Percentiles rank a stretch among this genome's conserved stretches.
phyloP scores from a whole-genome alignment of 2,329 filamentous ascomycete genomes.

The Cytospora schulzeri region DNA sequence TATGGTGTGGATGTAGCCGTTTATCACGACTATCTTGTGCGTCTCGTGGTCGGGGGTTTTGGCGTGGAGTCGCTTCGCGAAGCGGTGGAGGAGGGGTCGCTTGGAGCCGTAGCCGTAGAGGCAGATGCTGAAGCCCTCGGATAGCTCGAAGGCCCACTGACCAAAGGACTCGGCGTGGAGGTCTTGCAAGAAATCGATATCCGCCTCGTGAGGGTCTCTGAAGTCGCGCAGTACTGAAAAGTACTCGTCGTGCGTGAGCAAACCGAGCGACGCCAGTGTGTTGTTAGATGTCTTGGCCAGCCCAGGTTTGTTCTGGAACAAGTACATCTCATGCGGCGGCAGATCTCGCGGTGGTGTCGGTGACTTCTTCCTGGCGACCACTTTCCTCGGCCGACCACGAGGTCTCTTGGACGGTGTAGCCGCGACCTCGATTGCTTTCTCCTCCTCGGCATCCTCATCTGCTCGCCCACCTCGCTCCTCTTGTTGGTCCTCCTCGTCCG shows the following conservation, averaged over 20 bases:
- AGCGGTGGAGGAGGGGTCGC: conserved; percentile 69
- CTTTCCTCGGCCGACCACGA: conserved; percentile 48
- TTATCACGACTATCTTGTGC: conserved; percentile 76
- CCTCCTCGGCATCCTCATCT: conserved; percentile 29
- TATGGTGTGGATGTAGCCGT: conserved; percentile 74
- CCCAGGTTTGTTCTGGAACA: conserved; percentile 86
- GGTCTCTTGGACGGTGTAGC: conserved; percentile 51
- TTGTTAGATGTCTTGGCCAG: conserved; percentile 84
- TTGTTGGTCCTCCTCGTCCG: conserved; percentile 33
- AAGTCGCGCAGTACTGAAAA: conserved; percentile 69
- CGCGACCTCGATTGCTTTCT: conserved; percentile 35
- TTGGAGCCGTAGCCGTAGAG: conserved; percentile 95
- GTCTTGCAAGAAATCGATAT: conserved; percentile 71
- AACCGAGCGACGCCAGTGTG: conserved; percentile 70
- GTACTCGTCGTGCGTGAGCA: conserved; percentile 92
- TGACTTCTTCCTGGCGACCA: conserved; percentile 58
- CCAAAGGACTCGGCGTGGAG: conserved; percentile 81
- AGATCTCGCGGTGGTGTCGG: conserved; percentile 81
- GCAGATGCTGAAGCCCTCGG: conserved; percentile 84
- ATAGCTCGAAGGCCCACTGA: conserved; percentile 91
- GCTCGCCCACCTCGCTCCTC: conserved; percentile 23
- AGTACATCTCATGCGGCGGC: conserved; percentile 88
- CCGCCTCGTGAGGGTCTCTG: conserved; percentile 68
- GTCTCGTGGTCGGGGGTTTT: conserved; percentile 40
- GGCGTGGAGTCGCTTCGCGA: conserved; percentile 70